Conservation (phyloP, 257 asterid species). For the Echites panduratus region DNA sequence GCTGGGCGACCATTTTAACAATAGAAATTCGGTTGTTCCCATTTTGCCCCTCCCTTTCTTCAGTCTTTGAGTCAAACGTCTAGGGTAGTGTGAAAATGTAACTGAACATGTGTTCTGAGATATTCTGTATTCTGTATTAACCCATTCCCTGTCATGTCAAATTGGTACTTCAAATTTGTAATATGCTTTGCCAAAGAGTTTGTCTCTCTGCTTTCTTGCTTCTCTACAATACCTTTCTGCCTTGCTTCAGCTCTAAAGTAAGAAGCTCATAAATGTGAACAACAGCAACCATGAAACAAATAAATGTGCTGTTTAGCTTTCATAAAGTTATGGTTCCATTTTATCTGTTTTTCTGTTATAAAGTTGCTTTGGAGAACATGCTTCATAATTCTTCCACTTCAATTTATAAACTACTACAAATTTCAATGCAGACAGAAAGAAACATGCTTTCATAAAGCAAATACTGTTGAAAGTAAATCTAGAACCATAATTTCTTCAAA, state of each 20-base stretch:
- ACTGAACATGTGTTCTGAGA: too few species aligned
- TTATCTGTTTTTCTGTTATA: background rate
- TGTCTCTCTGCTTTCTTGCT: background rate
- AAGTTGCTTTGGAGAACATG: background rate
- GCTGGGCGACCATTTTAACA: background rate
- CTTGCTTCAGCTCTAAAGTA: background rate
- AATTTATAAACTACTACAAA: background rate
- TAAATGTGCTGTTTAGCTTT: background rate
- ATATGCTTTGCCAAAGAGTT: background rate
- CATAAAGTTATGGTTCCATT: background rate
- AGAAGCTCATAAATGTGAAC: background rate
- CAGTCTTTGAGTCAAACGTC: background rate
- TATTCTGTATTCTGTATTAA: too few species aligned
- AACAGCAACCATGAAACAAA: background rate
- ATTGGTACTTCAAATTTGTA: too few species aligned
- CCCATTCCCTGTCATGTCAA: too few species aligned
- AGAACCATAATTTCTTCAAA: background rate
- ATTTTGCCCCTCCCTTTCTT: background rate
- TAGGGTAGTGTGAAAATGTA: too few species aligned
- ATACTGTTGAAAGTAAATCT: background rate
- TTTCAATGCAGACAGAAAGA: background rate
- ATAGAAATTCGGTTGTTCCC: background rate
- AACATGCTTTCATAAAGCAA: background rate
- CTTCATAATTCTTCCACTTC: background rate
- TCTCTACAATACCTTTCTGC: background rate